Base-by-base conservation (phyloP, 2,329 filamentous ascomycete genomes). In the Aureobasidium sp. region DNA sequence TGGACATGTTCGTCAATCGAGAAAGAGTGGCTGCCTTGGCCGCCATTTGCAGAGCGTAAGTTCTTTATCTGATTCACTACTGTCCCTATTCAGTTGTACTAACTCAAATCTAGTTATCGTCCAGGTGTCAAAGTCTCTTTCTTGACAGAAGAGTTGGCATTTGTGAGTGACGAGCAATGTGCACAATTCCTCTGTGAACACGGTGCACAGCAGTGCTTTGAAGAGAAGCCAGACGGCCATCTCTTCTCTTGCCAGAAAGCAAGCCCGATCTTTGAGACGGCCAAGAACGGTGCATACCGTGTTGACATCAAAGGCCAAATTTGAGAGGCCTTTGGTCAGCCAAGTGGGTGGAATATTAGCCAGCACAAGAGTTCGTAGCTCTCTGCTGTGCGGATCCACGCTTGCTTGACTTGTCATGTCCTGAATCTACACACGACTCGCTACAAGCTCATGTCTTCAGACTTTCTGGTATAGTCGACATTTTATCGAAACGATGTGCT, bases 221-320 rank as follows among this genome's bases (percentile, higher is more conserved):
- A 92, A 74, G 87, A 94, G 73, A 86, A 86, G 66, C 81, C 87
- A 66, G 87, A 89, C 65, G 83, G 85, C 65, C 57, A 70, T 21
- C 81, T 83, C 65, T 87, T 96, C 71, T 74, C 90, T 68, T 87
- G 88, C 48, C 85, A 84, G 69, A 92, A 92, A 77, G 89, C 88
- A 54, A 83, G 83, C 55, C 72, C 75, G 44, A 76, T 88, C 25
- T 96, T 97, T 75, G 91, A 97, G 72, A 73, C 77, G 59, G 85
- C 89, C 63, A 88, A 87, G 73, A 76, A 80, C 42, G 81, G 82
- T 65, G 93, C 93, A 53, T 95, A 96, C 76, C 87, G 86, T 72
- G 88, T 97, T 79, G 92, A 97, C 78, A 95, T 97, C 80, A 97
- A 97, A 79, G 92, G 93, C 71, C 93, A 97, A 78, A 96, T 97